These are phyloP conservation scores for Globisporangium megalacanthum DNA, from an alignment of 352 stramenopile species.

Conservation along the genomic window DNA sequence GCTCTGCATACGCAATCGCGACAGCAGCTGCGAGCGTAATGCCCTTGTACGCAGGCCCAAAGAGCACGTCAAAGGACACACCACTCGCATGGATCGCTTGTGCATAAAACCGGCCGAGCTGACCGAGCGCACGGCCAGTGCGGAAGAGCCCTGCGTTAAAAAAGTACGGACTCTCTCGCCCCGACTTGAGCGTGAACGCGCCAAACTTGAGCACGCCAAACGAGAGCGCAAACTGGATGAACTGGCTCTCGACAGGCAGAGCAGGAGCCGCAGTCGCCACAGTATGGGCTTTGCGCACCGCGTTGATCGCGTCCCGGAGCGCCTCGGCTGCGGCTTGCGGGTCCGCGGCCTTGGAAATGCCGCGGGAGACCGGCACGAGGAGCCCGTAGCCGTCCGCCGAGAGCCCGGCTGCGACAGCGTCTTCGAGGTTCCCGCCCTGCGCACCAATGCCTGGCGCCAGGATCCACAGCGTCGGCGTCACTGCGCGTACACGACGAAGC, in stretches of 20 bases:
- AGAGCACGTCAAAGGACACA: constrained; percentile 97
- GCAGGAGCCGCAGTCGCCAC: constrained; percentile 10
- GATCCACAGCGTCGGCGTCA: constrained; percentile 94
- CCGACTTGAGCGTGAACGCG: constrained; percentile 98
- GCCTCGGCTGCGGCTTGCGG: constrained; percentile 85
- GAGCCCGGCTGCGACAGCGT: constrained; percentile 71
- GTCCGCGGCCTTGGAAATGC: constrained; percentile 92
- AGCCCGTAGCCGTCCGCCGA: constrained; percentile 89
- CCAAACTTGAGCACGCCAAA: constrained; percentile 97
- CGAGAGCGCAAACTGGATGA: constrained; percentile 95
- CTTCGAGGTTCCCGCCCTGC: constrained; percentile 91
- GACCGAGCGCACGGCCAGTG: constrained; percentile 88
- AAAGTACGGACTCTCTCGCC: constrained; percentile 97
- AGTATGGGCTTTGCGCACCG: constrained; percentile 59
- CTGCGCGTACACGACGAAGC: constrained; percentile 77
- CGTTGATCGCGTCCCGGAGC: constrained; percentile 94
- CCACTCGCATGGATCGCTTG: constrained; percentile 89
- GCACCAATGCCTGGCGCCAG: constrained; percentile 96
- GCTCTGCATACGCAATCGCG: constrained; percentile 88
- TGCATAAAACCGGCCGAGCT: constrained; percentile 94
- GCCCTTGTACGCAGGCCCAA: constrained; percentile 99
- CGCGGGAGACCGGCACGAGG: constrained; percentile 95
- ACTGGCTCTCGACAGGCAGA: constrained; percentile 82
- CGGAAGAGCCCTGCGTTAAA: constrained; percentile 99
- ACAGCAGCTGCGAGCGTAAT: constrained; percentile 96